Conservation (phyloP, 495 filamentous ascomycete genomes). For the Corynascus novoguineensis region DNA sequence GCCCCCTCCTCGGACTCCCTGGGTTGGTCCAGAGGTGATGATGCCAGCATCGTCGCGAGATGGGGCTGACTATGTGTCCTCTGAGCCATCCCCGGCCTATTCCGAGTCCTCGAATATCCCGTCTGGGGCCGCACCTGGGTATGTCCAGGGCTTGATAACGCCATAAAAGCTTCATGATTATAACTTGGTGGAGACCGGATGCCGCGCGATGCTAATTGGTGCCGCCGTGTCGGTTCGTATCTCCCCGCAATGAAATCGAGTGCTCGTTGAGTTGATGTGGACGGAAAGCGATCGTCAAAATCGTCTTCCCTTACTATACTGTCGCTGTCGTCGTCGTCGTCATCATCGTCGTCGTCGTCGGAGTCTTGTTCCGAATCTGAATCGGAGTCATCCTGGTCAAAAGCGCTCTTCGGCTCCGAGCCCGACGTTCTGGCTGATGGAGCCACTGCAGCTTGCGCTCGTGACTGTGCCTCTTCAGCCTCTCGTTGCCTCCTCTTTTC, state of each 20-base stretch:
- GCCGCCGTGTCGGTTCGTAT: constrained; percentile 19
- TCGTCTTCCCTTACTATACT: constrained; percentile 30
- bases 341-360: constrained; percentile 25
- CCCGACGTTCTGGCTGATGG: constrained; percentile 4
- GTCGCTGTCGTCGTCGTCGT: constrained; percentile 41
- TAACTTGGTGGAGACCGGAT: constrained; percentile 23
- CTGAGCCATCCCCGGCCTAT: constrained; percentile 35
- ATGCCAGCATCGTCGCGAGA: constrained; percentile 28
- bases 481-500: constrained; percentile 37
- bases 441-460: constrained; percentile 13
- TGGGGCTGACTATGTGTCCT: constrained; percentile 44
- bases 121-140: constrained; percentile 41
- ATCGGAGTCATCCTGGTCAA: constrained; percentile 39
- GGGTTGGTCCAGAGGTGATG: constrained; percentile 12
- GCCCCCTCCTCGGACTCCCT: constrained; percentile 14
- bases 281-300: constrained; percentile 25
- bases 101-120: constrained; percentile 35
- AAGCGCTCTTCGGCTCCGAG: constrained; percentile 38
- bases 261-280: constrained; percentile 35
- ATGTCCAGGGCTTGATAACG: constrained; percentile 27
- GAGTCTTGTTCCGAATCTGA: constrained; percentile 20
- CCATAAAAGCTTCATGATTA: constrained; percentile 32
- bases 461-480: constrained; percentile 22
- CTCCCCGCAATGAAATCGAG: constrained; percentile 48
- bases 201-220: constrained; percentile 14